These are phyloP conservation scores for Fusarium setosum DNA, from an alignment of 2,329 filamentous ascomycete genomes.

Conservation along the genomic window DNA sequence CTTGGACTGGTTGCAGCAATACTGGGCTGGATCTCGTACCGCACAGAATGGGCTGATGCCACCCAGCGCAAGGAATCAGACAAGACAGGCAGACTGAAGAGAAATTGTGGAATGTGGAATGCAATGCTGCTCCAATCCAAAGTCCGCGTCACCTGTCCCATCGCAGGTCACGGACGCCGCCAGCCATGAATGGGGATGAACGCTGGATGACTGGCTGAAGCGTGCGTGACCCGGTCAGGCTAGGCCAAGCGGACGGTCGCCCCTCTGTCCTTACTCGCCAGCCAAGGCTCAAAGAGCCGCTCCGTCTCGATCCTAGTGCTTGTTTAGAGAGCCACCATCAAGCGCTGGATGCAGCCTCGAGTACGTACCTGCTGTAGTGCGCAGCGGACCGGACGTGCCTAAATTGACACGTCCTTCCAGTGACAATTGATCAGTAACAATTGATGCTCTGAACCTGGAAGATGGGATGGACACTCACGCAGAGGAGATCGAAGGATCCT, in stretches of 20 bases:
- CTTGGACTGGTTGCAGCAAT: constrained; percentile 20
- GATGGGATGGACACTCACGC: constrained; percentile 4
- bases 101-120: constrained; percentile 24
- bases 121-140: constrained; percentile 37
- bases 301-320: constrained; percentile 45
- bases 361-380: constrained; percentile 26
- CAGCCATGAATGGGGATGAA: constrained; percentile 35
- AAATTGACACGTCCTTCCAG: constrained; percentile 37
- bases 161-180: constrained; percentile 26
- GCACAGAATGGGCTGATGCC: constrained; percentile 36
- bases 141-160: constrained; percentile 35
- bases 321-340: constrained; percentile 27
- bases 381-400: constrained; percentile 5
- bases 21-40: constrained; percentile 26
- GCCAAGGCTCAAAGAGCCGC: constrained; percentile 43
- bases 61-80: constrained; percentile 13
- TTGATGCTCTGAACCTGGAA: constrained; percentile 13
- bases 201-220: constrained; percentile 37
- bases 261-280: constrained; percentile 33
- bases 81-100: neutral
- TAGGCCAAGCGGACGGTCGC: constrained; percentile 34
- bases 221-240: constrained; percentile 35
- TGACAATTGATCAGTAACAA: constrained; percentile 20
- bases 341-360: constrained; percentile 15
- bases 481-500: constrained; percentile 8